phyloP scores from a whole-genome alignment of 1,284 basidiomycete genomes.

The Tilletia horrida region DNA sequence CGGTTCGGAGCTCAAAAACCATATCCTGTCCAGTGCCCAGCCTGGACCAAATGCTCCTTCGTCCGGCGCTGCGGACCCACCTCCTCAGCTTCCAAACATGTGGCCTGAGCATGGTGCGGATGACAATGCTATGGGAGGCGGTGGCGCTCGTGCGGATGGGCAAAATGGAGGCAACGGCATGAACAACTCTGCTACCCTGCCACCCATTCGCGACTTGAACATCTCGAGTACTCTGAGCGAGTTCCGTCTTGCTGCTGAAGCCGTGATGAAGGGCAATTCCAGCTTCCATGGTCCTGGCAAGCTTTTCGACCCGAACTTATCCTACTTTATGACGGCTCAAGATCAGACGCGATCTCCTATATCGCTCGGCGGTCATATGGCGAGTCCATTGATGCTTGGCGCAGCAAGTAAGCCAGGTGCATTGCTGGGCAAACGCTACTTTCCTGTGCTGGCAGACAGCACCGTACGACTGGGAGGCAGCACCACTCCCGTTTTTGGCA shows the following conservation, averaged over 20 bases:
- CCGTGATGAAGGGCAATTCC: constrained; percentile 13
- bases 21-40: constrained; percentile 28
- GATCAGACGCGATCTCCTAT: constrained; percentile 5
- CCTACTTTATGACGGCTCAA: neutral
- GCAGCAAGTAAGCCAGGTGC: constrained; percentile 26
- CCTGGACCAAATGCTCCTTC: constrained; percentile 4
- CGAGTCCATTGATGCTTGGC: constrained; percentile 32
- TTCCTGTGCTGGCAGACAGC: constrained; percentile 70
- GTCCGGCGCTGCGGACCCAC: neutral
- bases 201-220: constrained; percentile 27
- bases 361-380: constrained; percentile 32
- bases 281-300: constrained; percentile 12
- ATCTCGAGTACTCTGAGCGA: constrained; percentile 35
- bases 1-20: constrained; percentile 38
- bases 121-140: neutral
- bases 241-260: constrained; percentile 23
- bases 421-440: constrained; percentile 59
- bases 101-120: constrained; percentile 12
- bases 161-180: neutral
- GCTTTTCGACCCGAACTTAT: constrained; percentile 13
- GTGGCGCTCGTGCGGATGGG: neutral
- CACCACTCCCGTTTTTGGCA: constrained; percentile 56
- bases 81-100: constrained; percentile 15
- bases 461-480: constrained; percentile 76
- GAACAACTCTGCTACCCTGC: constrained; percentile 10